A percentile compares a stretch with the other conserved stretches of the same genome.
These are phyloP conservation scores for Parafenestella ontariensis DNA, from an alignment of 2,329 filamentous ascomycete genomes.

Conservation along the genomic window DNA sequence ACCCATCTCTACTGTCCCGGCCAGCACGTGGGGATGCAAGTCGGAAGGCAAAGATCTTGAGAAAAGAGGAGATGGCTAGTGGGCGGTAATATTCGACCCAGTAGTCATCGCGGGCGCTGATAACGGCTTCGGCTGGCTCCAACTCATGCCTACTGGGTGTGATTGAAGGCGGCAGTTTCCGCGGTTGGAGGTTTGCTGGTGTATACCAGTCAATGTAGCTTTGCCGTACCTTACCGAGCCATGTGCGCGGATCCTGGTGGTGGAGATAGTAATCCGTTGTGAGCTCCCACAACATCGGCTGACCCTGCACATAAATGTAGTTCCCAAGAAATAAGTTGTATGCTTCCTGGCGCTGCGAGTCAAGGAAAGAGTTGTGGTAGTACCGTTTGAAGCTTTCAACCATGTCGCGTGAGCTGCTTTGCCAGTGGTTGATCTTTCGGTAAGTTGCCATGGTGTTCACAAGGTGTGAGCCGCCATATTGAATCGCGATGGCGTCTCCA, in stretches of 20 bases:
- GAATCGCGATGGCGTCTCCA: slow-evolving; percentile 95
- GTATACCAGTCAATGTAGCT: slow-evolving; percentile 93
- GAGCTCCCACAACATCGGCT: slow-evolving; percentile 97
- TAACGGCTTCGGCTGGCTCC: slow-evolving; percentile 31
- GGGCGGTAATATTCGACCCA: slow-evolving; percentile 98
- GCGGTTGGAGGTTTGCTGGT: slow-evolving; percentile 71
- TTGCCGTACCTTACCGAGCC: slow-evolving; percentile 67
- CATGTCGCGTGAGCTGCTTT: slow-evolving; percentile 96
- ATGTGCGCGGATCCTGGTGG: slow-evolving; percentile 80
- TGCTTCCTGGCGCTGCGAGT: slow-evolving; percentile 96
- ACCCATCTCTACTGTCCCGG: slow-evolving; percentile 76
- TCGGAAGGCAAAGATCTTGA: slow-evolving; percentile 90
- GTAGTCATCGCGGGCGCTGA: slow-evolving; percentile 84
- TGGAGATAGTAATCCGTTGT: slow-evolving; percentile 96
- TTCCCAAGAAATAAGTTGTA: slow-evolving; percentile 98
- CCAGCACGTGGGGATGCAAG: slow-evolving; percentile 84
- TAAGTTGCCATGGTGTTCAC: slow-evolving; percentile 99
- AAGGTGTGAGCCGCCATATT: slow-evolving; percentile 95
- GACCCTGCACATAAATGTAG: slow-evolving; percentile 84
- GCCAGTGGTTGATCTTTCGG: slow-evolving; percentile 99
- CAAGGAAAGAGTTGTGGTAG: slow-evolving; percentile 98
- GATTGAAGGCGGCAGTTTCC: slow-evolving; percentile 62
- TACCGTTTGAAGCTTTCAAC: slow-evolving; percentile 99
- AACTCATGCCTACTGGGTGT: slow-evolving; percentile 47
- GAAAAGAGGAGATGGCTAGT: slow-evolving; percentile 82